phyloP scores from a whole-genome alignment of 768 basidiomycete species.

The Russula sp. region DNA sequence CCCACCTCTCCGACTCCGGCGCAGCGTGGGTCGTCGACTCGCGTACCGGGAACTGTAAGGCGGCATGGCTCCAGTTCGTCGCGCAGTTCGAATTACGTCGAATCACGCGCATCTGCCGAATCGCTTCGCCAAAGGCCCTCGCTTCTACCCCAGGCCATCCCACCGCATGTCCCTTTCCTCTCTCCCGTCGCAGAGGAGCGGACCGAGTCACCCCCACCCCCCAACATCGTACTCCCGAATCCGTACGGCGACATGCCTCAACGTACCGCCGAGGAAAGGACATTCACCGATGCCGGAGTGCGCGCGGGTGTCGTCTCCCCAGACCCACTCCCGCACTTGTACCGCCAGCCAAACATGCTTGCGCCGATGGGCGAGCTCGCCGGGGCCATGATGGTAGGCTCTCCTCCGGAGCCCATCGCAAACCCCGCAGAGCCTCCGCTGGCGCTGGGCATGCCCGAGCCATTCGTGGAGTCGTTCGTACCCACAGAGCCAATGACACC shows the following conservation, averaged over 20 bases:
- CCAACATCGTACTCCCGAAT: slow-evolving; percentile 4
- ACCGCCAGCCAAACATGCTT: slow-evolving; percentile 30
- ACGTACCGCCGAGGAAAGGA: slow-evolving; percentile 23
- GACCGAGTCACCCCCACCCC: background rate
- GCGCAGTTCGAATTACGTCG: slow-evolving; percentile 19
- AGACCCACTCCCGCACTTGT: slow-evolving; percentile 41
- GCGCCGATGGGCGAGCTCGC: slow-evolving; percentile 19
- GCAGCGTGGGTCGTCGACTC: slow-evolving; percentile 4
- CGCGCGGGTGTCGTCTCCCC: slow-evolving; percentile 32
- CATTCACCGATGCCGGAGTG: background rate
- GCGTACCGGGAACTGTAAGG: background rate
- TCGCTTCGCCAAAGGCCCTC: slow-evolving; percentile 11
- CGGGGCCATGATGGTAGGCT: slow-evolving; percentile 10
- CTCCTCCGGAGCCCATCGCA: slow-evolving; percentile 1
- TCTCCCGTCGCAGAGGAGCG: slow-evolving; percentile 20
- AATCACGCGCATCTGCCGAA: slow-evolving; percentile 13
- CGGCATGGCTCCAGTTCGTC: slow-evolving; percentile 17
- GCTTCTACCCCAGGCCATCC: background rate
- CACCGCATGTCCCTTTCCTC: slow-evolving; percentile 1
- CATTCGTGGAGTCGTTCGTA: background rate
- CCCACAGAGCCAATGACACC: background rate
- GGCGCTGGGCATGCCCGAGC: background rate
- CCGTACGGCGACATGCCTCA: slow-evolving; percentile 21
- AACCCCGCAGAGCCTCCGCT: background rate
- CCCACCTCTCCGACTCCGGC: background rate